Percentiles rank a stretch among this genome's conserved stretches.
These are phyloP conservation scores for Trichoderma brevicompactum DNA, from an alignment of 2,329 filamentous ascomycete genomes.

Conservation along the genomic window DNA sequence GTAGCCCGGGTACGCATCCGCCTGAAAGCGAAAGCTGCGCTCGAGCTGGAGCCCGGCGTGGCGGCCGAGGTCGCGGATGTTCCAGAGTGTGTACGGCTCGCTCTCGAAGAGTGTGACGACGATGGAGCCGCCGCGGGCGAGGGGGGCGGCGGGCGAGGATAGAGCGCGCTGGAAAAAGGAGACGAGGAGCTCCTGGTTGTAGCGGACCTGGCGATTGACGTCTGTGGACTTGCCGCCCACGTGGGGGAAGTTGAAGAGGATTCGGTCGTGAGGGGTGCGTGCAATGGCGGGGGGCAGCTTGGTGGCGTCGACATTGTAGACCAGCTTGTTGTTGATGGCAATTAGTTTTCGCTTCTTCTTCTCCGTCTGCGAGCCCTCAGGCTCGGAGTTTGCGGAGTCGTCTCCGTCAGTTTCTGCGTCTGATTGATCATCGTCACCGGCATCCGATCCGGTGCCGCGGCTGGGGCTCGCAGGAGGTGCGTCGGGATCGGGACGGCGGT, in stretches of 20 bases:
- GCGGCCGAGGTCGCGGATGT: constrained; percentile 82
- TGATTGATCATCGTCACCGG: constrained; percentile 2
- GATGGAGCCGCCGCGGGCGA: constrained; percentile 61
- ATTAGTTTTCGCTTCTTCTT: constrained; percentile 29
- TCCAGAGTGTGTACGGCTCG: constrained; percentile 95
- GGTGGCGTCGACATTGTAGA: constrained; percentile 70
- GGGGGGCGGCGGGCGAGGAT: constrained; percentile 38
- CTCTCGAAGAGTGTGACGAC: constrained; percentile 90
- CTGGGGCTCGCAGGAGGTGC: constrained; percentile 9
- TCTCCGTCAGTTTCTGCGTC: constrained; percentile 13
- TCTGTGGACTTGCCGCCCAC: constrained; percentile 90
- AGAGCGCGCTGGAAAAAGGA: constrained; percentile 65
- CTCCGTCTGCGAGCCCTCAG: constrained; percentile 4
- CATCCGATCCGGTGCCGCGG: constrained; percentile 35
- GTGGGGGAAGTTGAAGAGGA: constrained; percentile 97
- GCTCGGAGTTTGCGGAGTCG: not conserved
- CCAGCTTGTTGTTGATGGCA: constrained; percentile 46
- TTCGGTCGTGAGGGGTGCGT: constrained; percentile 65
- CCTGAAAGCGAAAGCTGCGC: constrained; percentile 71
- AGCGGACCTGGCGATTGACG: constrained; percentile 89
- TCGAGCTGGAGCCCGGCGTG: constrained; percentile 74
- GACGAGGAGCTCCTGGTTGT: constrained; percentile 82
- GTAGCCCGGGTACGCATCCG: constrained; percentile 72
- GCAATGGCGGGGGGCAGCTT: constrained; percentile 57
- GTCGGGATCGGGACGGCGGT: constrained; percentile 23